Evolutionary conservation across 306 rosid species (phyloP).

Genomic region (Canavalia ensiformis): DNA sequence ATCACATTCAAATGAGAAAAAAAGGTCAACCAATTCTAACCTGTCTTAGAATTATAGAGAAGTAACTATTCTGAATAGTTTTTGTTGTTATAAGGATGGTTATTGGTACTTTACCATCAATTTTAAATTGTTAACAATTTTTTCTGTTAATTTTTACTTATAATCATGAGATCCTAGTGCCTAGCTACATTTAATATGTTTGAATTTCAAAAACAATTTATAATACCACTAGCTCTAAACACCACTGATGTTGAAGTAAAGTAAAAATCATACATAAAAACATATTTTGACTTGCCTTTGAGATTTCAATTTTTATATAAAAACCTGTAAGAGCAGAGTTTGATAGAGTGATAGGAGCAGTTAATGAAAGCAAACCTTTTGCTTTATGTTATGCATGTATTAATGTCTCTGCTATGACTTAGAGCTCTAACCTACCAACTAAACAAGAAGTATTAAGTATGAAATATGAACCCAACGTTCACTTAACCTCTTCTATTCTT

Average conservation of each 20-base stretch:
- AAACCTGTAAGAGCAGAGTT: neutral
- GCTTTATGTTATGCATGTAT: conserved; percentile 43
- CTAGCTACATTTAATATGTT: neutral
- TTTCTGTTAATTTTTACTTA: too few species aligned
- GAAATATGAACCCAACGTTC: conserved; percentile 14
- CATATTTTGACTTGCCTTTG: too few species aligned
- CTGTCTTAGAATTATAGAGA: neutral
- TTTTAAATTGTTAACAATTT: too few species aligned
- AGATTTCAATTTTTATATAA: too few species aligned
- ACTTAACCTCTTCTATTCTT: conserved; percentile 13
- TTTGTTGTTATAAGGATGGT: neutral
- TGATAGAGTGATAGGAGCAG: neutral
- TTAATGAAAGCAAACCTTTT: conserved; percentile 37
- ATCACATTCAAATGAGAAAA: neutral
- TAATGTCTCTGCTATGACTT: conserved; percentile 29
- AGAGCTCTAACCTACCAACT: conserved; percentile 25
- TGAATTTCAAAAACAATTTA: neutral
- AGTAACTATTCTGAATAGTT: neutral
- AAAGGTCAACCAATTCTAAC: neutral
- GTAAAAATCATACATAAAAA: neutral
- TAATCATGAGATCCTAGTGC: neutral
- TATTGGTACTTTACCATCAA: neutral
- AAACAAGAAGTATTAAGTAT: neutral
- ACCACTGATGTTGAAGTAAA: neutral
- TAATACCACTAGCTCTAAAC: neutral